Conservation (phyloP, 129 eudicot species). For the Lactuca sativa region DNA sequence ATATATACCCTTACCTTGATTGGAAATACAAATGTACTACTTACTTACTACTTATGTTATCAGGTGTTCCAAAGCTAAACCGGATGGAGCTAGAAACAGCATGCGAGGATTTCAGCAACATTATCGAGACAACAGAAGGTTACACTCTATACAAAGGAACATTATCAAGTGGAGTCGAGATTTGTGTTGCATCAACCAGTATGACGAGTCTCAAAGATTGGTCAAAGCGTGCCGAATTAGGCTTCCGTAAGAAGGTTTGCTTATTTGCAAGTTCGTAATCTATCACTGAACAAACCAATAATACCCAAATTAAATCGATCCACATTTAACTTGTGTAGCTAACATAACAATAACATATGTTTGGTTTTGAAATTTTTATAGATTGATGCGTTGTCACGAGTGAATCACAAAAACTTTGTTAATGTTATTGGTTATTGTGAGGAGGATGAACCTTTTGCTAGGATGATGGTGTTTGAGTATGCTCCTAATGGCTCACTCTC, state of each 20-base stretch:
- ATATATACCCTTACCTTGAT: no score
- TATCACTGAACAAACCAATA: no score
- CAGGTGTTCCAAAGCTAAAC: constrained; percentile 95
- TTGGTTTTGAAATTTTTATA: constrained; percentile 24
- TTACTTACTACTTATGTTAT: no score
- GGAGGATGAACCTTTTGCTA: constrained; percentile 75
- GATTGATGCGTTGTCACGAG: constrained; percentile 75
- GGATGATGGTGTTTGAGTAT: constrained; percentile 98
- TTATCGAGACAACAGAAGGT: constrained; percentile 50
- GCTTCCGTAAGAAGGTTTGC: constrained; percentile 72
- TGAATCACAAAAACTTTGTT: constrained; percentile 91
- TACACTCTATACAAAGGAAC: constrained; percentile 84
- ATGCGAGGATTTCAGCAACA: constrained; percentile 96
- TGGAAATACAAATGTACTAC: no score
- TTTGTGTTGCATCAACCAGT: constrained; percentile 63
- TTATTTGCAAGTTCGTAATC: constrained; percentile 10
- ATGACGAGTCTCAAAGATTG: constrained; percentile 55
- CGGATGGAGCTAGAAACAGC: constrained; percentile 85
- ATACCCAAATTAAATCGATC: not conserved
- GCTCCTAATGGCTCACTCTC: constrained; percentile 80
- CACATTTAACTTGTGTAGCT: not conserved
- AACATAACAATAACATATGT: not conserved
- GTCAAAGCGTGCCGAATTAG: constrained; percentile 66
- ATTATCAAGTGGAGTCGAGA: constrained; percentile 89
- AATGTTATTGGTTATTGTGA: constrained; percentile 92